A percentile compares a stretch with the other conserved stretches of the same genome.
Conservation (phyloP, 2,329 filamentous ascomycete genomes). For the Berkeleyomyces rouxiae region DNA sequence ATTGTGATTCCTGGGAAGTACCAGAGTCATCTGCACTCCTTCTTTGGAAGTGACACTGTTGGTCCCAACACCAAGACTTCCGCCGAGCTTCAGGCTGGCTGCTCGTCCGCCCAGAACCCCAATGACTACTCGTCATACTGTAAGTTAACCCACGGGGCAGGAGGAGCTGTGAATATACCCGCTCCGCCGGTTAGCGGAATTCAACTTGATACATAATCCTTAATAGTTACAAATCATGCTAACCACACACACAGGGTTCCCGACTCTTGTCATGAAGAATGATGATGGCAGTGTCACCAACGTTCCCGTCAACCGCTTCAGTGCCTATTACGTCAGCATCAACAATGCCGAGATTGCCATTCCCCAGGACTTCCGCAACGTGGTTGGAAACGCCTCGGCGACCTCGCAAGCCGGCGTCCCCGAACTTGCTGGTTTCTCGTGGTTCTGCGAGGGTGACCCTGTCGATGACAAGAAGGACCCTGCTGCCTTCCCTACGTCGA, state of each 20-base stretch:
- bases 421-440: conserved; percentile 15
- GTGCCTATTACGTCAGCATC: conserved; percentile 29
- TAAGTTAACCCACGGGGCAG: conserved; percentile 10
- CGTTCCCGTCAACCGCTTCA: conserved; percentile 24
- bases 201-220: too few species aligned
- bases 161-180: too few species aligned
- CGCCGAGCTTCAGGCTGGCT: conserved; percentile 25
- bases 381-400: conserved; percentile 25
- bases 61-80: conserved; percentile 20
- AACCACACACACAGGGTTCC: conserved; percentile 19
- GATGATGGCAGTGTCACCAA: conserved; percentile 20
- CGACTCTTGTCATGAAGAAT: conserved; percentile 24
- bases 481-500: conserved; percentile 19
- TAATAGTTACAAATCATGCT: neutral
- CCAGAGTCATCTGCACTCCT: conserved; percentile 22
- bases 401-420: conserved; percentile 16
- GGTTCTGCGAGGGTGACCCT: conserved; percentile 21
- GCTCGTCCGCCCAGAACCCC: conserved; percentile 28
- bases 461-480: conserved; percentile 15
- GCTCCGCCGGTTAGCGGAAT: too few species aligned
- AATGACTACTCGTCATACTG: conserved; percentile 32
- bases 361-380: conserved; percentile 26
- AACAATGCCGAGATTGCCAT: conserved; percentile 27
- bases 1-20: conserved; percentile 21
- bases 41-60: conserved; percentile 23